phyloP scores from a whole-genome alignment of 345 rosid genomes.

The rapeseed (Brassica napus) region DNA sequence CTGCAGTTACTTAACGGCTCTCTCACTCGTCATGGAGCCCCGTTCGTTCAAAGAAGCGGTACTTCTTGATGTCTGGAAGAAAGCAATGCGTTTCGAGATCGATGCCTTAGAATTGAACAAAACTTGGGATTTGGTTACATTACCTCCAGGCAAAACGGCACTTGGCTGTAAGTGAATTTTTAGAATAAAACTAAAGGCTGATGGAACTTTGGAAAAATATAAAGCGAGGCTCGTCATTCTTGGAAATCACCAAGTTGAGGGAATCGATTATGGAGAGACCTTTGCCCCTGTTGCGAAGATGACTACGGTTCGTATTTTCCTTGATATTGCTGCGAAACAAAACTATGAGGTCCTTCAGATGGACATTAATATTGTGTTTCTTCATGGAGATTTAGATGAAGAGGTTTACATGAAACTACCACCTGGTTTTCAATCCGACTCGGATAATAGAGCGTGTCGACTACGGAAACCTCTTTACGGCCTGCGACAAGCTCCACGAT shows the following conservation, averaged over 20 bases:
- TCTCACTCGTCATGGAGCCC: background rate
- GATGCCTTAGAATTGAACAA: background rate
- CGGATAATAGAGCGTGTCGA: no score
- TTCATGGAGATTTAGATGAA: no score
- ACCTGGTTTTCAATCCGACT: no score
- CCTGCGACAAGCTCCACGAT: background rate
- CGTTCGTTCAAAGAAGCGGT: background rate
- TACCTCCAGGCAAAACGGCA: background rate
- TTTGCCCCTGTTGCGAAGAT: no score
- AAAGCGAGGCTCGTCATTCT: background rate
- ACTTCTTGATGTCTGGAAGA: background rate
- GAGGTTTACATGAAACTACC: no score
- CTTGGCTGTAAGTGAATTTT: background rate
- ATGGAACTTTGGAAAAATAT: background rate
- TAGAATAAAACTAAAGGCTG: background rate
- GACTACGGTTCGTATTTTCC: no score
- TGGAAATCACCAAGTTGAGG: background rate
- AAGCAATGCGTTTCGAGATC: background rate
- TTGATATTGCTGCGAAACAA: no score
- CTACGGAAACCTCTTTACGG: no score
- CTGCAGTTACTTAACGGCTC: background rate
- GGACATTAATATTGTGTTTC: no score
- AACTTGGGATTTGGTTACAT: background rate
- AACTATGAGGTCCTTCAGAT: no score
- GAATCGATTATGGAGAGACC: background rate